These are phyloP conservation scores for Pythium dissotocum DNA, from an alignment of 352 stramenopile genomes.

Conservation along the genomic window DNA sequence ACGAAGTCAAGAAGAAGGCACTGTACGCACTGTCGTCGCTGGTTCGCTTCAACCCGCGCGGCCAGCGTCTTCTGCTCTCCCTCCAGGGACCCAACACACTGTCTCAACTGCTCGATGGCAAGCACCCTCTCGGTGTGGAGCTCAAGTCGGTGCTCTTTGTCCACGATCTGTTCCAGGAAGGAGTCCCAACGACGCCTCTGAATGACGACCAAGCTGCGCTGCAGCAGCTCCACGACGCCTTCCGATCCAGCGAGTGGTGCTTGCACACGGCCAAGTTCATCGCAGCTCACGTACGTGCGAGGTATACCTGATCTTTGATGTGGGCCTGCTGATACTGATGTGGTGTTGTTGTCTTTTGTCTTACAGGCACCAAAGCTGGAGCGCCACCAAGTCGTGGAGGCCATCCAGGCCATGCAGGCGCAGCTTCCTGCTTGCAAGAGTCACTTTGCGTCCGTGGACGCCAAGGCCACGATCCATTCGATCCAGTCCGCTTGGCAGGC, in stretches of 20 bases:
- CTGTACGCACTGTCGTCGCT: constrained; percentile 80
- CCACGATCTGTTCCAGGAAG: constrained; percentile 68
- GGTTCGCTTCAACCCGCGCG: constrained; percentile 64
- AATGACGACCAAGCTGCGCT: constrained; percentile 31
- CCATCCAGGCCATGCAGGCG: constrained; percentile 58
- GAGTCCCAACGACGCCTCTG: constrained; percentile 6
- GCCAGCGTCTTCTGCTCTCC: constrained; percentile 64
- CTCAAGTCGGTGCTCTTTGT: constrained; percentile 74
- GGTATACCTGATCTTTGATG: no score
- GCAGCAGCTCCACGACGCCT: constrained; percentile 43
- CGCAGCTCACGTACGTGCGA: constrained; percentile 21
- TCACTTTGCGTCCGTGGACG: constrained; percentile 37
- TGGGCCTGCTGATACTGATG: background rate
- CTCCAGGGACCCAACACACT: constrained; percentile 22
- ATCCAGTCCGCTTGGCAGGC: constrained; percentile 33
- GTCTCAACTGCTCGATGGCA: constrained; percentile 40
- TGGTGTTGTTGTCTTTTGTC: constrained; percentile 2
- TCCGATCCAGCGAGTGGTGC: constrained; percentile 63
- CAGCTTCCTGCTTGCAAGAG: constrained; percentile 58
- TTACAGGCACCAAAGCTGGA: constrained; percentile 39
- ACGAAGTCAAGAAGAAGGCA: constrained; percentile 85
- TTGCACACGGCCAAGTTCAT: constrained; percentile 51
- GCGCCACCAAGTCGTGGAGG: constrained; percentile 50
- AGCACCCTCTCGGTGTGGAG: constrained; percentile 49
- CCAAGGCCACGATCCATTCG: constrained; percentile 41